Base-by-base conservation (phyloP, 345 rosid genomes). In the Brassica juncea region DNA sequence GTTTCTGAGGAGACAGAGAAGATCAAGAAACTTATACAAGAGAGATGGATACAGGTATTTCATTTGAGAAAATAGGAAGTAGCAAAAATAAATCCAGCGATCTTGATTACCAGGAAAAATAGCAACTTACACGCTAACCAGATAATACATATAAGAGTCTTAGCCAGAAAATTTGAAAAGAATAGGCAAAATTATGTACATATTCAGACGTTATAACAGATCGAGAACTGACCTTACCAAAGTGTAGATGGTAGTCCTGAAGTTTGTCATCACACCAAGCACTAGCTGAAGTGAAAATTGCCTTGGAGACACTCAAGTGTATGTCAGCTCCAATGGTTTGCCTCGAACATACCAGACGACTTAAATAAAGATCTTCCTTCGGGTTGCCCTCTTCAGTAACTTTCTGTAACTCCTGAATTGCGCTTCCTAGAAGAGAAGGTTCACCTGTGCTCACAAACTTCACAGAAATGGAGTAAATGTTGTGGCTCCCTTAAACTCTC, bases 221-320 rank as follows among this genome's bases (percentile, higher is more conserved):
- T 25, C 67, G 77, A 76, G 62, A 83, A 77, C 79, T 80, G 44
- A 94, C 98, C 99, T 88, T 85, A 62, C 86, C 66, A 81, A 90
- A 94, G 81, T 91, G 91, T 62, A 86, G 90, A 84, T 95, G 98
- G 82, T 95, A 95, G 82, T 91, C 97, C 65, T 86, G 94, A 75
- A 92, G 84, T 81, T 80, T 84, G 83, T 77, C 79, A 77, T 95
- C 93, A 83, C 93, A 92, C 91, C 92, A 92, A 71, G 81, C 80
- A 84, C 93, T 86, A 74, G 91, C 80, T 52, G 93, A 89, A 70
- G 76, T 69, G 75, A 85, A 80, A 82, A 95, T 86, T 57, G 90
- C 86, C 76, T 85, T 85, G 79, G 81, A 78, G 68, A 95, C 75
- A 82, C 77, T 82, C 77, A 89, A 66, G 68, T 85, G 82, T 72